These are phyloP conservation scores for Jatropha curcas DNA, from an alignment of 345 rosid species.

Conservation along the genomic window DNA sequence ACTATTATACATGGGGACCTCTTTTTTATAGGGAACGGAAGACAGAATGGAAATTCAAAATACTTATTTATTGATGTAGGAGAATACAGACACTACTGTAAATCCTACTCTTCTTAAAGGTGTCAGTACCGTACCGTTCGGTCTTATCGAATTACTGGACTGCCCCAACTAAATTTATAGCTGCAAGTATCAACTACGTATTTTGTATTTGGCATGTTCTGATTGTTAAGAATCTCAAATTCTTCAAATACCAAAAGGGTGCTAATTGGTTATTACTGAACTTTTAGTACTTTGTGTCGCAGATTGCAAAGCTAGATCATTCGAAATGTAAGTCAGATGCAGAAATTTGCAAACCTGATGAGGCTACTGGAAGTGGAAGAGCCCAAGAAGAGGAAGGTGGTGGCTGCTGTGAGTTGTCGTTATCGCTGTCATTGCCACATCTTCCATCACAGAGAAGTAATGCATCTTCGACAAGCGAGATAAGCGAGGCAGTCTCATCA, in stretches of 20 bases:
- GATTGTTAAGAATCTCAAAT: no score
- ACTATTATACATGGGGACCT: slow-evolving; percentile 19
- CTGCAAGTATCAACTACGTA: neutral
- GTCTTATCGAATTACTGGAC: neutral
- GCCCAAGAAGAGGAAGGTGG: slow-evolving; percentile 20
- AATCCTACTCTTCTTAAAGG: slow-evolving; percentile 15
- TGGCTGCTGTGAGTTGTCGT: slow-evolving; percentile 44
- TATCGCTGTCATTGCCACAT: slow-evolving; percentile 52
- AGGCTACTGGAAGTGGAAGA: neutral
- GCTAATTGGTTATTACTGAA: no score
- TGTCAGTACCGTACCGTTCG: neutral
- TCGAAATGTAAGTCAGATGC: neutral
- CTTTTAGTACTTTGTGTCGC: neutral
- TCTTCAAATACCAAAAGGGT: no score
- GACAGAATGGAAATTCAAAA: slow-evolving; percentile 27
- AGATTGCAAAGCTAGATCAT: slow-evolving; percentile 40
- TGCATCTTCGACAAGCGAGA: slow-evolving; percentile 58
- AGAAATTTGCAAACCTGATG: neutral
- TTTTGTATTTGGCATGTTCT: no score
- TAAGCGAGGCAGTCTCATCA: slow-evolving; percentile 66
- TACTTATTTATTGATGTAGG: slow-evolving; percentile 14
- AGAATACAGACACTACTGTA: slow-evolving; percentile 6
- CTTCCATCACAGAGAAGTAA: slow-evolving; percentile 47
- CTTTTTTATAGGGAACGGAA: neutral
- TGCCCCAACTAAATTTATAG: neutral